Percentiles rank a stretch among this genome's conserved stretches.
Conservation (phyloP, 306 rosid species). For the Sindora glabra region DNA sequence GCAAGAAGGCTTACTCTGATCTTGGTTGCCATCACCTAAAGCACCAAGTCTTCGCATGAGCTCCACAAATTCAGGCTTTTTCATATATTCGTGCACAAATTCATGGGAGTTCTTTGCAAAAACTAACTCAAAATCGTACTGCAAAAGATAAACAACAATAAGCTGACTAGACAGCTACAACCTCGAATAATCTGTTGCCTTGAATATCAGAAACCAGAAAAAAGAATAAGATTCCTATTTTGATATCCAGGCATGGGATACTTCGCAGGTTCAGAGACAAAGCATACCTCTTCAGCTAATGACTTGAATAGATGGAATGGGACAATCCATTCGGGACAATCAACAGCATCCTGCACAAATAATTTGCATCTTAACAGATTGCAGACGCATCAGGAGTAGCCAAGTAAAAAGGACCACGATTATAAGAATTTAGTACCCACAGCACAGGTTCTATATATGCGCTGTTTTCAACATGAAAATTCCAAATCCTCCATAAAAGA, state of each 20-base stretch:
- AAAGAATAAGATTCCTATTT: not conserved
- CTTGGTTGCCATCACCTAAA: slow-evolving; percentile 93
- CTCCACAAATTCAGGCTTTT: slow-evolving; percentile 66
- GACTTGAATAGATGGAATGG: slow-evolving; percentile 78
- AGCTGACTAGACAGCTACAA: not conserved
- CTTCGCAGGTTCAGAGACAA: not conserved
- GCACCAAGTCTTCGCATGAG: slow-evolving; percentile 95
- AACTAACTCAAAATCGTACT: slow-evolving; percentile 86
- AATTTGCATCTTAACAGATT: not conserved
- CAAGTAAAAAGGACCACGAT: not conserved
- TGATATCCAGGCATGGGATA: not conserved
- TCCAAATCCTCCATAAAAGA: not conserved
- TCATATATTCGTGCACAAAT: slow-evolving; percentile 77
- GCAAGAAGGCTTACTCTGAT: slow-evolving; percentile 45
- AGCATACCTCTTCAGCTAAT: slow-evolving; percentile 82
- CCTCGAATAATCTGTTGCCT: not conserved
- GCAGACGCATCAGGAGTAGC: not conserved
- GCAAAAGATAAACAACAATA: slow-evolving; percentile 15
- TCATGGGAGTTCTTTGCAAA: slow-evolving; percentile 79
- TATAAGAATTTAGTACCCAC: not conserved
- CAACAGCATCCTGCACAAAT: slow-evolving; percentile 85
- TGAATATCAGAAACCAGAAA: not conserved
- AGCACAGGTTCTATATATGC: not conserved
- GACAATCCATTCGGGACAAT: slow-evolving; percentile 95
- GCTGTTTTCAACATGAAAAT: slow-evolving; percentile 6